Evolutionary conservation across 2,329 filamentous ascomycete species (phyloP).

Genomic region (Phyllosticta ampelicida): DNA sequence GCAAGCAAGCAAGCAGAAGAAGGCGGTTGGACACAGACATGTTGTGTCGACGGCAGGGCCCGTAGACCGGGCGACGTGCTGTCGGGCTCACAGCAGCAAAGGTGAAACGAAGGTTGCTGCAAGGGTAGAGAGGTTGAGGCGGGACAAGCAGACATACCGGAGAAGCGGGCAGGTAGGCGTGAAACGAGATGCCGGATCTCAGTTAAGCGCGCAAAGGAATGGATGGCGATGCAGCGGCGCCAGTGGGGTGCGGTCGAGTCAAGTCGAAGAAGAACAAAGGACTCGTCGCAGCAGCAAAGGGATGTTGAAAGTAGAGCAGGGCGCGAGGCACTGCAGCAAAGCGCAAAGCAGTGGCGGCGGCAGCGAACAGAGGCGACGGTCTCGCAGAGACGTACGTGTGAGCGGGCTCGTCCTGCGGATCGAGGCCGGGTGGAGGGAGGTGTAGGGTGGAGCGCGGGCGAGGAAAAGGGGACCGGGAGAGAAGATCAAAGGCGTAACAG

Average conservation of each 20-base stretch:
- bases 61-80: conserved; percentile 7
- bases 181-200: conserved; percentile 35
- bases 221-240: conserved; percentile 17
- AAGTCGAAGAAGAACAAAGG: neutral
- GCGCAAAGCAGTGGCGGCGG: neutral
- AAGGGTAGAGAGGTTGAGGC: conserved; percentile 3
- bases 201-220: conserved; percentile 29
- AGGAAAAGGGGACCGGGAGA: neutral
- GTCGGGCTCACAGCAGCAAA: conserved; percentile 6
- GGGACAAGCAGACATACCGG: conserved; percentile 22
- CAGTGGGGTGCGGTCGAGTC: conserved; percentile 1
- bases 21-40: neutral
- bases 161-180: conserved; percentile 17
- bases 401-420: conserved; percentile 6
- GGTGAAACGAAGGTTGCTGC: conserved; percentile 7
- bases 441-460: neutral
- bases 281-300: neutral
- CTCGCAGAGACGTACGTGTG: conserved; percentile 11
- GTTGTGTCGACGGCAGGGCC: conserved; percentile 3
- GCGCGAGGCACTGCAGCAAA: neutral
- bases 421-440: neutral
- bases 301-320: neutral
- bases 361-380: conserved; percentile 9
- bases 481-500: conserved; percentile 4
- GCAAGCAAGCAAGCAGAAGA: neutral